These are phyloP conservation scores for Ustilago curta DNA, from an alignment of 1,284 basidiomycete genomes.

Conservation along the genomic window DNA sequence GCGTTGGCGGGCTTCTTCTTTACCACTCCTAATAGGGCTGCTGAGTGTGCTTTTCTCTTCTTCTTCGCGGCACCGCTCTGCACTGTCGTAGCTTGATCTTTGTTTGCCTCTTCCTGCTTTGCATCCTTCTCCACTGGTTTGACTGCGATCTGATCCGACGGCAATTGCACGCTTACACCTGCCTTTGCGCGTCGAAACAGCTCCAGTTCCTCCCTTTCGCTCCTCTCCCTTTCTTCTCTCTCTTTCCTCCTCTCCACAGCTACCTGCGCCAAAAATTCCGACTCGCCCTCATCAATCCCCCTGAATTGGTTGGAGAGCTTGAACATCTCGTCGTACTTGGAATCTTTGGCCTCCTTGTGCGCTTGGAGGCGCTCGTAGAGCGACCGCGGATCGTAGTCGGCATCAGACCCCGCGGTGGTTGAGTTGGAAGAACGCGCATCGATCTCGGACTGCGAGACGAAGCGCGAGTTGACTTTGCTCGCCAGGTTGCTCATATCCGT, in stretches of 20 bases:
- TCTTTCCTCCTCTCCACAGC: conserved; percentile 27
- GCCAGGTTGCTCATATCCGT: background rate
- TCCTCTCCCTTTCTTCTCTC: conserved; percentile 21
- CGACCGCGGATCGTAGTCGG: conserved; percentile 50
- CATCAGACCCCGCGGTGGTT: background rate
- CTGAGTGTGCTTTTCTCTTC: conserved; percentile 32
- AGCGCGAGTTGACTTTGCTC: conserved; percentile 30
- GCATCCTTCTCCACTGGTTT: background rate
- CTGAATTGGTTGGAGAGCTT: conserved; percentile 66
- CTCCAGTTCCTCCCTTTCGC: conserved; percentile 51
- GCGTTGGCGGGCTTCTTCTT: conserved; percentile 34
- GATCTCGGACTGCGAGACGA: conserved; percentile 37
- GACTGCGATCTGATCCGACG: too few species aligned
- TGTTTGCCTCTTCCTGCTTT: background rate
- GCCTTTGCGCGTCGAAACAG: conserved; percentile 31
- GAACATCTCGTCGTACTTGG: conserved; percentile 58
- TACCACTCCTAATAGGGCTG: conserved; percentile 30
- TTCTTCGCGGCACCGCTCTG: conserved; percentile 15
- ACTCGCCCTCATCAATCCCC: conserved; percentile 64
- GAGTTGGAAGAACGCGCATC: conserved; percentile 9
- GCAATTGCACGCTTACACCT: background rate
- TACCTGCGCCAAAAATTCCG: conserved; percentile 58
- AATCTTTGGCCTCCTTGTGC: conserved; percentile 61
- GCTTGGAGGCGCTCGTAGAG: conserved; percentile 56
- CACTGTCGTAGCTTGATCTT: background rate